phyloP scores from a whole-genome alignment of 495 filamentous ascomycete genomes.

The Aspergillus olivimuriae region DNA sequence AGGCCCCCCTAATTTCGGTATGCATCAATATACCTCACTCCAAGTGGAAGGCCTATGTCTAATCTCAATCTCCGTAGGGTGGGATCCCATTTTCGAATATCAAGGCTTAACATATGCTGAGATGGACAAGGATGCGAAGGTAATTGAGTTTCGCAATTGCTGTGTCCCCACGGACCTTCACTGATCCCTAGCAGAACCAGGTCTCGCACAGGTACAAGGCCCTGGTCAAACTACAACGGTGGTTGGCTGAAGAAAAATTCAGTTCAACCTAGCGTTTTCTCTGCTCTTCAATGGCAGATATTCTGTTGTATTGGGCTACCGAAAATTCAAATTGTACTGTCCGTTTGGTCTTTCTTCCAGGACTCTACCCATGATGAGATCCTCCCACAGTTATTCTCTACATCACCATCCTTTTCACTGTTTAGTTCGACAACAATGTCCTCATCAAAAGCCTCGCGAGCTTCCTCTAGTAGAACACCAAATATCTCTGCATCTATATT shows the following conservation, averaged over 20 bases:
- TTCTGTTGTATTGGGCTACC: conserved; percentile 7
- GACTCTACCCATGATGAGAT: conserved; percentile 74
- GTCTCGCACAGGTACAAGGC: conserved; percentile 88
- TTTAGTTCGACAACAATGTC: conserved; percentile 85
- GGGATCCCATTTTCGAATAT: conserved; percentile 97
- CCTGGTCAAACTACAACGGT: conserved; percentile 74
- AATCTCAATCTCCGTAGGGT: conserved; percentile 46
- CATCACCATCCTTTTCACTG: conserved; percentile 74
- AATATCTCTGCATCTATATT: conserved; percentile 98
- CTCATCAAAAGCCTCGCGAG: conserved; percentile 76
- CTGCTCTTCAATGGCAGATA: too few relatives aligned
- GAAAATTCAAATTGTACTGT: conserved; percentile 2
- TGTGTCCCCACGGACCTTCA: neutral
- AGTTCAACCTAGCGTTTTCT: conserved; percentile 13
- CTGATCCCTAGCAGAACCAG: conserved; percentile 52
- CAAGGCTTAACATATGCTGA: conserved; percentile 93
- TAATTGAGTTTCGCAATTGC: conserved; percentile 9
- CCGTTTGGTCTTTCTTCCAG: conserved; percentile 62
- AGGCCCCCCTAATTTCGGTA: conserved; percentile 80
- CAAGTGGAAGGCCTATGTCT: neutral
- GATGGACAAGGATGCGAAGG: conserved; percentile 86
- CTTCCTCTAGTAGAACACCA: conserved; percentile 88
- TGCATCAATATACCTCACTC: conserved; percentile 22
- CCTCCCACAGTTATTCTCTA: conserved; percentile 80
- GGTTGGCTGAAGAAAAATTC: conserved; percentile 58